Percentiles rank a stretch among this genome's conserved stretches.
phyloP scores from a whole-genome alignment of 2,329 filamentous ascomycete genomes.

The Amauroascus niger region DNA sequence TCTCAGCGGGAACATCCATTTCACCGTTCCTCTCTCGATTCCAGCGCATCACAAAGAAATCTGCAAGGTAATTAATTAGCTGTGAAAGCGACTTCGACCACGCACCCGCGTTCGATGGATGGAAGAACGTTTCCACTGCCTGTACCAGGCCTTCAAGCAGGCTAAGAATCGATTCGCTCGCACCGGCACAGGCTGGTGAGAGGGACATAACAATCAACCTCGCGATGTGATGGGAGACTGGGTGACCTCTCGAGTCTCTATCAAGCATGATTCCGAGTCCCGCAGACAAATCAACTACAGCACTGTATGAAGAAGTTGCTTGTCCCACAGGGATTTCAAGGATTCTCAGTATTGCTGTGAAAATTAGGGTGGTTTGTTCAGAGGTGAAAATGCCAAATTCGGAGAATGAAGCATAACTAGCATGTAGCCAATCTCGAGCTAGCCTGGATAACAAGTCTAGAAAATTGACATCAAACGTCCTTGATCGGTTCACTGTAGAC shows the following conservation, averaged over 20 bases:
- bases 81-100: slow-evolving; percentile 90
- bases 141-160: slow-evolving; percentile 86
- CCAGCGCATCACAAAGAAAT: slow-evolving; percentile 96
- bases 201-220: slow-evolving; percentile 88
- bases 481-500: slow-evolving; percentile 86
- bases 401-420: slow-evolving; percentile 65
- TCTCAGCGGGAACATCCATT: slow-evolving; percentile 70
- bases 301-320: slow-evolving; percentile 81
- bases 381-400: slow-evolving; percentile 85
- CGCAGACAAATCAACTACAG: slow-evolving; percentile 66
- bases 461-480: slow-evolving; percentile 73
- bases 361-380: slow-evolving; percentile 85
- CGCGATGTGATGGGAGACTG: slow-evolving; percentile 81
- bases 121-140: slow-evolving; percentile 96
- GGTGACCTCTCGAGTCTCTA: slow-evolving; percentile 87
- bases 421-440: slow-evolving; percentile 70
- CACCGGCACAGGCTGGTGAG: slow-evolving; percentile 69
- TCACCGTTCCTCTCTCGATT: slow-evolving; percentile 91
- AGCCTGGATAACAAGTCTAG: slow-evolving; percentile 83
- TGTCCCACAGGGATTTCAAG: slow-evolving; percentile 96
- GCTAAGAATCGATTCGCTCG: slow-evolving; percentile 68
- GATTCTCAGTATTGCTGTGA: slow-evolving; percentile 78
- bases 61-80: slow-evolving; percentile 81
- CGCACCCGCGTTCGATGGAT: slow-evolving; percentile 84
- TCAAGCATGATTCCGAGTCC: slow-evolving; percentile 81